phyloP scores from a whole-genome alignment of 768 basidiomycete species.

The Psilocybe subaeruginosa region DNA sequence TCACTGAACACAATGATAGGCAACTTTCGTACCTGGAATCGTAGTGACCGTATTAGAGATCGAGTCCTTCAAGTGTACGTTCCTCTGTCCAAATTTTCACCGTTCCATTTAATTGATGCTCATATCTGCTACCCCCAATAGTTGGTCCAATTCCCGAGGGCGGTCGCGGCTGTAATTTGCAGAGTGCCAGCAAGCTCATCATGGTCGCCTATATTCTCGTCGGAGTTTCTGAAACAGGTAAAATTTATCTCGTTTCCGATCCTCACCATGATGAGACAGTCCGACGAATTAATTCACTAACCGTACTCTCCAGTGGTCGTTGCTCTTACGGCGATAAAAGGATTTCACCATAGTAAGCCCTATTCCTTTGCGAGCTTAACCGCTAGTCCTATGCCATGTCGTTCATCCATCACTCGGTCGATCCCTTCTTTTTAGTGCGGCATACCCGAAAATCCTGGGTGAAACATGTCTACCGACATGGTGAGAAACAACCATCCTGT shows the following conservation, averaged over 20 bases:
- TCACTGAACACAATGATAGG: slow-evolving; percentile 18
- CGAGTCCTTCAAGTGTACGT: slow-evolving; percentile 35
- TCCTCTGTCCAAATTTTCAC: too few species aligned
- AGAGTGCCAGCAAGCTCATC: slow-evolving; percentile 35
- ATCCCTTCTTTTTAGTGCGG: slow-evolving; percentile 9
- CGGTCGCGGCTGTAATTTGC: slow-evolving; percentile 33
- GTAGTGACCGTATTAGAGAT: slow-evolving; percentile 34
- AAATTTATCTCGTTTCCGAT: slow-evolving; percentile 9
- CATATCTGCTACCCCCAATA: not conserved
- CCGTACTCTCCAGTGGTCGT: slow-evolving; percentile 33
- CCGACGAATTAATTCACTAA: not conserved
- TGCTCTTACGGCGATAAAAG: slow-evolving; percentile 37
- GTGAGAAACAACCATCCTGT: slow-evolving; percentile 21
- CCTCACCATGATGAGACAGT: too few species aligned
- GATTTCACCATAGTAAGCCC: slow-evolving; percentile 38
- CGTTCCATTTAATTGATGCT: not conserved
- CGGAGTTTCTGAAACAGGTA: slow-evolving; percentile 42
- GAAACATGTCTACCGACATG: slow-evolving; percentile 41
- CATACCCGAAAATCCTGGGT: slow-evolving; percentile 39
- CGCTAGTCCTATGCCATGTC: too few species aligned
- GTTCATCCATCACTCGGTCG: slow-evolving; percentile 16
- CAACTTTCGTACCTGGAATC: slow-evolving; percentile 30
- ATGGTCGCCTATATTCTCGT: slow-evolving; percentile 40
- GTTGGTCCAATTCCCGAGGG: not conserved
- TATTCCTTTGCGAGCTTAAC: not conserved